These are phyloP conservation scores for Rubia yunnanensis DNA, from an alignment of 257 asterid genomes.

Conservation along the genomic window DNA sequence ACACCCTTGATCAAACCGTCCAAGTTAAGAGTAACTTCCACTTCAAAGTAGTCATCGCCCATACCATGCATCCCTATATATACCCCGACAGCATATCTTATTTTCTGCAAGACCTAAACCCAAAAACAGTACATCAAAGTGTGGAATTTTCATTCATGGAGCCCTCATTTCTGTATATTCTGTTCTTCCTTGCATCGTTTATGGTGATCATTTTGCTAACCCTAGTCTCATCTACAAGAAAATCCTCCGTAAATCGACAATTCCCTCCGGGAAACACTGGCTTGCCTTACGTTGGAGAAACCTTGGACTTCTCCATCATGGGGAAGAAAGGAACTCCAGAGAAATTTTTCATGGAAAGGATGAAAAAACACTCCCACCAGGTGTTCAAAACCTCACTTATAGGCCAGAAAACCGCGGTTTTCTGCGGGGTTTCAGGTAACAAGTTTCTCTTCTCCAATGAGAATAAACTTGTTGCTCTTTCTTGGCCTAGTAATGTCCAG, in stretches of 20 bases:
- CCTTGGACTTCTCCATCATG: background rate
- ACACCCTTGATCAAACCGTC: background rate
- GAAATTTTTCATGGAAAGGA: background rate
- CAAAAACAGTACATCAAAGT: background rate
- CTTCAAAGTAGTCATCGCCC: background rate
- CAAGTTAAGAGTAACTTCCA: background rate
- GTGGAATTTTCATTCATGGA: background rate
- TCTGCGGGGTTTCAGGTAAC: background rate
- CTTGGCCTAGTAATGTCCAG: background rate
- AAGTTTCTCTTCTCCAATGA: background rate
- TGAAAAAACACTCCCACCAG: background rate
- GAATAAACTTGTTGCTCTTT: background rate
- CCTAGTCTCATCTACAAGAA: background rate
- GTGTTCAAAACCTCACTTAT: background rate
- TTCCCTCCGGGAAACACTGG: conserved; percentile 6
- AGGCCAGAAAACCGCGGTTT: conserved; percentile 2
- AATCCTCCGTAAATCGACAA: background rate
- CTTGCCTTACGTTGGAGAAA: background rate
- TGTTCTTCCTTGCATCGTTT: background rate
- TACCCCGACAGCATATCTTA: background rate
- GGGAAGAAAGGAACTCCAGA: background rate
- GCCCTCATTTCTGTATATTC: background rate
- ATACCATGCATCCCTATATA: background rate
- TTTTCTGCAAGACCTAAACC: background rate
- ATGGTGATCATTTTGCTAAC: background rate